phyloP scores from a whole-genome alignment of 1,284 basidiomycete species.

The Puccinia triticina region DNA sequence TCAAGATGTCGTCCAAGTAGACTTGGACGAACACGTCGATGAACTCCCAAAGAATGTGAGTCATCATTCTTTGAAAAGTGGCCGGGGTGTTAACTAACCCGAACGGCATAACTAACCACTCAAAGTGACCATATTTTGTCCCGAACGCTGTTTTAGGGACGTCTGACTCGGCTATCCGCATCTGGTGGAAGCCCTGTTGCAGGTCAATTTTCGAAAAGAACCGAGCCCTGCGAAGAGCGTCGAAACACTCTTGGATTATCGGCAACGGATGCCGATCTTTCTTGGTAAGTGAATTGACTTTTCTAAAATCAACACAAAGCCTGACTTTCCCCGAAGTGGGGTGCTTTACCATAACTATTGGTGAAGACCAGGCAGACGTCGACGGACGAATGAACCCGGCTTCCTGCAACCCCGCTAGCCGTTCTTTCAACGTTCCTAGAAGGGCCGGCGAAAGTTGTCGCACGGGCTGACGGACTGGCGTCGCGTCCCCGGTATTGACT shows the following conservation, averaged over 20 bases:
- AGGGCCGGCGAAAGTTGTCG: background rate
- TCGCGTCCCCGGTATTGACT: background rate
- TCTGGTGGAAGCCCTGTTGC: slow-evolving; percentile 27
- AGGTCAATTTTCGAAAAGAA: slow-evolving; percentile 14
- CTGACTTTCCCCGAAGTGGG: background rate
- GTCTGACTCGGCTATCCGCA: background rate
- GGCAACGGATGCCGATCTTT: slow-evolving; percentile 16
- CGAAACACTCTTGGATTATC: slow-evolving; percentile 24
- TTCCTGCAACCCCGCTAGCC: too few species aligned
- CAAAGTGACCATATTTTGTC: too few species aligned
- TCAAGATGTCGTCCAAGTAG: slow-evolving; percentile 52
- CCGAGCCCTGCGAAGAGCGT: background rate
- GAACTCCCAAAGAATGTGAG: too few species aligned
- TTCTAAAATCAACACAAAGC: slow-evolving; percentile 13
- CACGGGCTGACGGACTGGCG: background rate
- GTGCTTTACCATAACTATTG: background rate
- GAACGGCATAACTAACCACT: too few species aligned
- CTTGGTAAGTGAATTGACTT: background rate
- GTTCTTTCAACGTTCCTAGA: background rate
- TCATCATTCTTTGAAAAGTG: too few species aligned
- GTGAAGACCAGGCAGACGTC: slow-evolving; percentile 33
- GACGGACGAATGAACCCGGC: too few species aligned
- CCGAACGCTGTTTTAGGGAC: slow-evolving; percentile 22
- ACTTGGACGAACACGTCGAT: slow-evolving; percentile 21
- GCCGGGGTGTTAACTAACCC: too few species aligned